Base-by-base conservation (phyloP, 495 filamentous ascomycete species). In the Paragyromitra xinjiangensis region DNA sequence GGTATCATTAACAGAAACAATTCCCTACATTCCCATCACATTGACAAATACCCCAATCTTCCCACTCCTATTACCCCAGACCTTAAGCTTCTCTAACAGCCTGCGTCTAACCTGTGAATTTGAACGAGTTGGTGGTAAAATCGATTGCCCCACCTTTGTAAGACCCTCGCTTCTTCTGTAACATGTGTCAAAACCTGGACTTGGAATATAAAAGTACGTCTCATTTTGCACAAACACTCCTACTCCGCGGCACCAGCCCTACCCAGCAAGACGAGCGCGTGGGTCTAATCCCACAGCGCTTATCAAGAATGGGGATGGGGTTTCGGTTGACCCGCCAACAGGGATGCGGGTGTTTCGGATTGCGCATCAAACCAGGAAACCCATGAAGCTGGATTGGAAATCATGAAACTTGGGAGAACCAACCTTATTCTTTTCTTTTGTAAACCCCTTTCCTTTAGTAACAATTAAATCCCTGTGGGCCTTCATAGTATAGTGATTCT, bases 361-460 rank as follows among this genome's bases (percentile, higher is more conserved):
- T 61, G 12, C 34, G 69, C 37, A 45, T 72, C n/a, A 24, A 63
- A 42, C 45, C 44, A 8, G 39, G 50, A 34, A 73, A 44, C 56
- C 24, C 42, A 39, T 24, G 22, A 22, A 8, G 42, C 53, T 39
- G 34, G 39, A 14, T 26, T 72, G 14, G 45, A 40, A 51, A 61
- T 29, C 37, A 56, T 14, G 51, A 34, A 29, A 37, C 84, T 85
- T 87, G 37, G 44, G 51, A 42, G 34, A n/a, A 67, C 80, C 87
- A 87, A 92, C 92, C 87, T 98, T 99, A 84, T 99, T 98, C 90
- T 99, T 99, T 86, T 98, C 96, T 88, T 99, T 99, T 67, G 95
- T 99, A 85, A 99, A 99, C 14, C 93, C 93, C 86, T 97, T 98
- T 69, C 96, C 96, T 82, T 91, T 93, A 34, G 95, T 98, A 29